A percentile compares a stretch with the other conserved stretches of the same genome.
These are phyloP conservation scores for Viola pubescens DNA, from an alignment of 441 rosid species.

Conservation along the genomic window DNA sequence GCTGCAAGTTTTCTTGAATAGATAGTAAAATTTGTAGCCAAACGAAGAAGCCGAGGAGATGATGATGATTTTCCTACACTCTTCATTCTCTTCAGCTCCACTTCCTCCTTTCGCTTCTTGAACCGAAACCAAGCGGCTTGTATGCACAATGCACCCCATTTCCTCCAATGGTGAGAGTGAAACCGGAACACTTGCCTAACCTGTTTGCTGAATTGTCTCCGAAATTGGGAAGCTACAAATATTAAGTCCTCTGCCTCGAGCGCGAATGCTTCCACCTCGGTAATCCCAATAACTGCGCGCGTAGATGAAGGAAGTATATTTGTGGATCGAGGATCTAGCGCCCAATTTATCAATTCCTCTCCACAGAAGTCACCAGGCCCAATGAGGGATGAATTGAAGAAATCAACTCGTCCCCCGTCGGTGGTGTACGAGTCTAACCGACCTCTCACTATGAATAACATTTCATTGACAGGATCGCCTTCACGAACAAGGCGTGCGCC, in stretches of 20 bases:
- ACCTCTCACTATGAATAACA: constrained; percentile 57
- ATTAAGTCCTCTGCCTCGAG: constrained; percentile 42
- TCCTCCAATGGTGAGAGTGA: constrained; percentile 59
- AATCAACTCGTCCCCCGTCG: constrained; percentile 48
- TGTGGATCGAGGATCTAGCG: constrained; percentile 45
- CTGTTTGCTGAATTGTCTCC: constrained; percentile 39
- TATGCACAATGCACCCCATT: constrained; percentile 60
- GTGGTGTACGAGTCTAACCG: constrained; percentile 44
- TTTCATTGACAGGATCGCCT: constrained; percentile 50
- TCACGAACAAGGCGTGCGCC: constrained; percentile 39
- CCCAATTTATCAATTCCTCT: constrained; percentile 55
- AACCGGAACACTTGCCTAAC: constrained; percentile 41
- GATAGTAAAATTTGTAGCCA: constrained; percentile 19
- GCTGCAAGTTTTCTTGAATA: constrained; percentile 28
- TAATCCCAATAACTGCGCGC: constrained; percentile 44
- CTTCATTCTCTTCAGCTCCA: constrained; percentile 29
- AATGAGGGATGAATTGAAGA: constrained; percentile 45
- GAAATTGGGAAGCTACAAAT: constrained; percentile 46
- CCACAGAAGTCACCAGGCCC: constrained; percentile 59
- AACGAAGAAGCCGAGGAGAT: constrained; percentile 12
- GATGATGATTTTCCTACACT: constrained; percentile 10
- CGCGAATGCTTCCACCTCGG: constrained; percentile 53
- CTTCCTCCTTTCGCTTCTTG: constrained; percentile 29
- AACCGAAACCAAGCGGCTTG: constrained; percentile 56
- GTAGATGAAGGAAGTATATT: constrained; percentile 47